Evolutionary conservation across 352 stramenopile genomes (phyloP), one percentile per base, ranked within the genome.

Genomic region (Phytophthora hibernalis): DNA sequence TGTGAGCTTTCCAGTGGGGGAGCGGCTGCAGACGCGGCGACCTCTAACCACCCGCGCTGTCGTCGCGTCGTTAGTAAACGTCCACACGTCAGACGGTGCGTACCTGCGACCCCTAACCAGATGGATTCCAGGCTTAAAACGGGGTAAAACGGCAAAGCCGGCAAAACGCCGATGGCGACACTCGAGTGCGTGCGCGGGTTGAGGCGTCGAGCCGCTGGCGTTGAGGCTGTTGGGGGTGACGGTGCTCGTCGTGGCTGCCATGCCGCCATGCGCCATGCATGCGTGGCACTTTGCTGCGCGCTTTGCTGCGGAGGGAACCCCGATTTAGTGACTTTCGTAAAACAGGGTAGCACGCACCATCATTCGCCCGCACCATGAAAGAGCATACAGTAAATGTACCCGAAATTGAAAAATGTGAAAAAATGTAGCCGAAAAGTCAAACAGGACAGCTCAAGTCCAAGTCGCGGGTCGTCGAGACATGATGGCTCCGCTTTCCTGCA

Each of bases 21-120:
- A 11, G n/a, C 1, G 16, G 40, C 52, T 62, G 44, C 60, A 63
- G 66, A 70, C 42, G 66, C 50, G 68, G 20, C 65, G 37, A 26
- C 11, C 47, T 44, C 44, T 68, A 76, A 72, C 68, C 68, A 76
- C 68, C 63, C 40, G 52, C 42, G 28, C 24, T 7, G 54, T 69
- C 54, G 64, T 77, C 64, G 13, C 20, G 53, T 77, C 59, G 69
- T 70, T 30, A n/a, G 22, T 67, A 75, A 69, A 74, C 69, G 65
- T 80, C 70, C 55, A 64, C 48, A 68, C 68, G 63, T 70, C 69
- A 73, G 69, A 77, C 53, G 49, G 63, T 50, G 43, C 65, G 64
- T 55, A 51, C 63, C 57, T 62, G 59, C 35, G 62, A 65, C 57
- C 63, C 58, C 51, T 56, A 65, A 37, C 55, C 68, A 65, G 61